Evolutionary conservation across 2,329 filamentous ascomycete species (phyloP).

Genomic region (Alternaria gansuensis): DNA sequence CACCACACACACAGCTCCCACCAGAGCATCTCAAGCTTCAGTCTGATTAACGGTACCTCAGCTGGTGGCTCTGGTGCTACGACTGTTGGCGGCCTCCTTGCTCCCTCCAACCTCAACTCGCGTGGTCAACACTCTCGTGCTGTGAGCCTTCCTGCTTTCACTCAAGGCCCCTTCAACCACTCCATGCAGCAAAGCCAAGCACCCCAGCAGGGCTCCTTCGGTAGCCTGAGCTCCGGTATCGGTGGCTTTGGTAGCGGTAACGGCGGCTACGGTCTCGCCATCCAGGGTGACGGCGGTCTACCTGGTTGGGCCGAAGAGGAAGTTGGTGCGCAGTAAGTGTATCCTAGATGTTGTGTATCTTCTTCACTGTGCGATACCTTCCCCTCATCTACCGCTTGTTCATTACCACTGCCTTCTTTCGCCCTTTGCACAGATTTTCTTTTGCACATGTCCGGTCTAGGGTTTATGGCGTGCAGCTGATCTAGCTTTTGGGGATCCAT

Average conservation of each 20-base stretch:
- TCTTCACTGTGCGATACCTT: conserved; percentile 48
- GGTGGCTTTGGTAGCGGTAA: conserved; percentile 65
- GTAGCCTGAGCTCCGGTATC: conserved; percentile 66
- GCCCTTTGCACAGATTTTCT: conserved; percentile 5
- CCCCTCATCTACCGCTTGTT: conserved; percentile 36
- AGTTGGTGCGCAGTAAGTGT: conserved; percentile 61
- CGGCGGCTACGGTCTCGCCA: conserved; percentile 66
- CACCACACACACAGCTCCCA: conserved; percentile 67
- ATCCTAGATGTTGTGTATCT: conserved; percentile 24
- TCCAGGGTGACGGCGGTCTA: conserved; percentile 65
- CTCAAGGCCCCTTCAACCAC: conserved; percentile 65
- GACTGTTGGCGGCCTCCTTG: conserved; percentile 79
- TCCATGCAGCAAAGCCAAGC: conserved; percentile 51
- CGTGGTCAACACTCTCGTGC: conserved; percentile 77
- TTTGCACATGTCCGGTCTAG: conserved; percentile 20
- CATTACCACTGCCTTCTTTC: conserved; percentile 25
- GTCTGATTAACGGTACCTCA: conserved; percentile 56
- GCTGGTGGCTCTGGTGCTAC: conserved; percentile 64
- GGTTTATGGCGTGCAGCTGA: conserved; percentile 23
- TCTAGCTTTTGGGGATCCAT: conserved; percentile 26
- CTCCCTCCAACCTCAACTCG: conserved; percentile 70
- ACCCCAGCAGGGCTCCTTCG: conserved; percentile 61
- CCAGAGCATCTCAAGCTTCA: conserved; percentile 62
- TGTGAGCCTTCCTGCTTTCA: conserved; percentile 83
- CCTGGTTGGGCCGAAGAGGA: conserved; percentile 72